phyloP scores from a whole-genome alignment of 345 rosid species.

The Triadica sebifera region DNA sequence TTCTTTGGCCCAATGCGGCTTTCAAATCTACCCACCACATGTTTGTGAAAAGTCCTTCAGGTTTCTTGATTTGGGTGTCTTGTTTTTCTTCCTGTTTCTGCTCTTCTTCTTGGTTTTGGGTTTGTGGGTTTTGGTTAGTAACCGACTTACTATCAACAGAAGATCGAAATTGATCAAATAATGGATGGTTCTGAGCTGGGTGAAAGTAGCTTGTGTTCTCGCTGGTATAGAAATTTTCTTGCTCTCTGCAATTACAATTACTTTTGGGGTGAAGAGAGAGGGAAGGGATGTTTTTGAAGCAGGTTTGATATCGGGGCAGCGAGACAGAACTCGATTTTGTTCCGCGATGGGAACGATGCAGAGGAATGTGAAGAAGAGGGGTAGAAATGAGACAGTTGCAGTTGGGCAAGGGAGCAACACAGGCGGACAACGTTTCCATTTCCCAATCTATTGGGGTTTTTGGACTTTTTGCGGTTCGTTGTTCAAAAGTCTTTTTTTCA shows the following conservation, averaged over 20 bases:
- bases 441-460: neutral
- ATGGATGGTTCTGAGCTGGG: slow-evolving; percentile 26
- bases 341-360: slow-evolving; percentile 17
- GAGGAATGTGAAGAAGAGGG: slow-evolving; percentile 23
- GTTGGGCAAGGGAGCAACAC: slow-evolving; percentile 39
- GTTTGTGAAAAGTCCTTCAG: slow-evolving; percentile 49
- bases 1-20: slow-evolving; percentile 86
- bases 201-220: slow-evolving; percentile 15
- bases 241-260: slow-evolving; percentile 43
- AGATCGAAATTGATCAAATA: slow-evolving; percentile 41
- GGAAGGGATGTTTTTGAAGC: slow-evolving; percentile 22
- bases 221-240: neutral
- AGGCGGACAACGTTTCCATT: slow-evolving; percentile 41
- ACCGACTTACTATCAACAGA: slow-evolving; percentile 23
- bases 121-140: slow-evolving; percentile 35
- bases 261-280: slow-evolving; percentile 37
- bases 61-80: slow-evolving; percentile 8
- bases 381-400: slow-evolving; percentile 36
- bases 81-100: slow-evolving; percentile 17
- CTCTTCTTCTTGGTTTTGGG: slow-evolving; percentile 27
- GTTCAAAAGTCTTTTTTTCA: too few relatives aligned
- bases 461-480: too few relatives aligned
- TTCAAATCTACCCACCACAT: slow-evolving; percentile 96
- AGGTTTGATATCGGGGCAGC: slow-evolving; percentile 29
- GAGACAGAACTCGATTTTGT: slow-evolving; percentile 33